These are phyloP conservation scores for Sanghuangporus baumii DNA, from an alignment of 1,284 basidiomycete species.

Conservation along the genomic window DNA sequence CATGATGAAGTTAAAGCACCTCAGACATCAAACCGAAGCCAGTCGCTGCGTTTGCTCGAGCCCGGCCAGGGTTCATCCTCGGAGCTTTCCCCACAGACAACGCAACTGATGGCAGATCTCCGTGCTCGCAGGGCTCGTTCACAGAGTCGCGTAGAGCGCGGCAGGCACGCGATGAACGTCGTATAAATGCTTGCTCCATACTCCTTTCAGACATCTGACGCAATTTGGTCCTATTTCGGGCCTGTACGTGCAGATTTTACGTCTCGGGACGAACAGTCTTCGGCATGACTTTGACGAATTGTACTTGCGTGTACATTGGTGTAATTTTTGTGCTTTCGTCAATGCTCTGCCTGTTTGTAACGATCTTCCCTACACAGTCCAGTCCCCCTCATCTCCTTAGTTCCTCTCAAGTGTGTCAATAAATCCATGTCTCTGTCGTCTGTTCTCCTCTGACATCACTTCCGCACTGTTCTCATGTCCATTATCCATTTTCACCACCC, in stretches of 20 bases:
- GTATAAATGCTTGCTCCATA: background rate
- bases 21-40: slow-evolving; percentile 26
- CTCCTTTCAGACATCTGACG: background rate
- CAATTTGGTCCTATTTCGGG: background rate
- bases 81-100: slow-evolving; percentile 61
- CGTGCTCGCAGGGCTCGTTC: slow-evolving; percentile 49
- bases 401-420: no score
- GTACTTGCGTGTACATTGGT: background rate
- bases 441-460: no score
- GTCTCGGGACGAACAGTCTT: background rate
- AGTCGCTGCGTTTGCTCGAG: slow-evolving; percentile 24
- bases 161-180: background rate
- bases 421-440: no score
- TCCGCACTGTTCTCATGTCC: no score
- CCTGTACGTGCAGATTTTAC: background rate
- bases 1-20: slow-evolving; percentile 20
- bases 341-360: background rate
- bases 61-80: slow-evolving; percentile 67
- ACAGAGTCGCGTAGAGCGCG: slow-evolving; percentile 24
- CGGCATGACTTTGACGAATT: background rate
- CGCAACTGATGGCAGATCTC: slow-evolving; percentile 59
- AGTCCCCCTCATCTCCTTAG: no score
- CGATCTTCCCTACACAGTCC: no score
- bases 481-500: no score
- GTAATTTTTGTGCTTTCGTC: slow-evolving; percentile 2